Conservation (phyloP, 1,284 basidiomycete species). For the Papiliotrema flavescens region DNA sequence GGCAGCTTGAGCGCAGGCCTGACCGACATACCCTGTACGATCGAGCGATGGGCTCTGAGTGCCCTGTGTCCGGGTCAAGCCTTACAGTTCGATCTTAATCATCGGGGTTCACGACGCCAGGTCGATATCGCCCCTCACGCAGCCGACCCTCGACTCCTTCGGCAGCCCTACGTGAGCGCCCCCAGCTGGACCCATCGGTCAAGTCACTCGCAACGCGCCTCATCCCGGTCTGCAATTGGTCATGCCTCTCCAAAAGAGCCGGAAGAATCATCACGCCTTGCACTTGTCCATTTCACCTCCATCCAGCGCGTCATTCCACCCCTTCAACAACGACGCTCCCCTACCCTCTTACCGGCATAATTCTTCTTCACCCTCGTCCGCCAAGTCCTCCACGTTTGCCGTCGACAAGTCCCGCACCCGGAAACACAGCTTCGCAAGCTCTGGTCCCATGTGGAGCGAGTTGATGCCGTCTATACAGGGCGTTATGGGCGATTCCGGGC, state of each 20-base stretch:
- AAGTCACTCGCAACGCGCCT: neutral
- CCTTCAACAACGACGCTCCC: neutral
- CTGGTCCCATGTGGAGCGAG: neutral
- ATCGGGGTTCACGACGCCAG: too few species aligned
- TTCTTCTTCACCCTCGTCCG: neutral
- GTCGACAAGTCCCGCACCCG: conserved; percentile 1
- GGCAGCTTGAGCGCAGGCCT: too few species aligned
- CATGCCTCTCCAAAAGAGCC: neutral
- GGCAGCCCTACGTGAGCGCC: neutral
- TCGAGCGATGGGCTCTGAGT: too few species aligned
- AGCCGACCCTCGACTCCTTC: neutral
- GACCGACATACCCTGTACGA: too few species aligned
- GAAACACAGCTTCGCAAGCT: neutral
- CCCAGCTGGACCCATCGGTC: neutral
- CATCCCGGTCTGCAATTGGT: neutral
- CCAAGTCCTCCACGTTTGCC: neutral
- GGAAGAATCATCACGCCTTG: neutral
- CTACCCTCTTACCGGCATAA: neutral
- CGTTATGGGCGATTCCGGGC: neutral
- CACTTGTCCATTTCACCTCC: neutral
- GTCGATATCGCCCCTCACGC: neutral
- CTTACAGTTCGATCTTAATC: too few species aligned
- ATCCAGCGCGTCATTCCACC: neutral
- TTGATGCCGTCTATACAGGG: neutral
- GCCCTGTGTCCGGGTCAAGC: too few species aligned